Evolutionary conservation across 1,284 basidiomycete species (phyloP).

Genomic region (Exsudoporus floridanus): DNA sequence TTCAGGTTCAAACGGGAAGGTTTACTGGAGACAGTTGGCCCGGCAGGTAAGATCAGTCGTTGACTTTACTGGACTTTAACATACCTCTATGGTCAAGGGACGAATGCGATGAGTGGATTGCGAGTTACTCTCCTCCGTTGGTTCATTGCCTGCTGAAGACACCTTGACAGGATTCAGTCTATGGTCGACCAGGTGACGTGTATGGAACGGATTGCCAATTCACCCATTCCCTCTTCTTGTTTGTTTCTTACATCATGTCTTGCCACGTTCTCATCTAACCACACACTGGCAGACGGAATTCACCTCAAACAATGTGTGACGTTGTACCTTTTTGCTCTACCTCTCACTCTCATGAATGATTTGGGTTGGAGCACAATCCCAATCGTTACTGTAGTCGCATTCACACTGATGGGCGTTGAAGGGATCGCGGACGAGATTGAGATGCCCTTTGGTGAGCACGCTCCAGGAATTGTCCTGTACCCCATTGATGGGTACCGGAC

Average conservation of each 20-base stretch:
- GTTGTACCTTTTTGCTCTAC: slow-evolving; percentile 83
- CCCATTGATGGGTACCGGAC: slow-evolving; percentile 2
- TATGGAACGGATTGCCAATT: slow-evolving; percentile 85
- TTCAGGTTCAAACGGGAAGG: slow-evolving; percentile 79
- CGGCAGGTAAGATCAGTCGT: slow-evolving; percentile 55
- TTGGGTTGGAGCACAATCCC: slow-evolving; percentile 80
- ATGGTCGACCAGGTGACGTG: slow-evolving; percentile 83
- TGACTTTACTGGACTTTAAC: neutral
- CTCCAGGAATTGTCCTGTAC: neutral
- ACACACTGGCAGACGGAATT: slow-evolving; percentile 57
- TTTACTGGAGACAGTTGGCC: slow-evolving; percentile 79
- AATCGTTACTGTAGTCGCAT: slow-evolving; percentile 80
- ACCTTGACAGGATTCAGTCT: slow-evolving; percentile 54
- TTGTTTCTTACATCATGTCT: slow-evolving; percentile 21
- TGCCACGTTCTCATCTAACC: slow-evolving; percentile 1
- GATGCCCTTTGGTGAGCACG: slow-evolving; percentile 73
- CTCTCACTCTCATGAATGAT: slow-evolving; percentile 78
- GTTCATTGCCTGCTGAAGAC: slow-evolving; percentile 12
- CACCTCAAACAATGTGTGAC: slow-evolving; percentile 94
- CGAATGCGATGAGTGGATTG: slow-evolving; percentile 73
- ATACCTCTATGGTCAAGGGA: slow-evolving; percentile 43
- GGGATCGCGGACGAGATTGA: slow-evolving; percentile 92
- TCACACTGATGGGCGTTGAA: slow-evolving; percentile 92
- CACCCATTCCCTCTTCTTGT: slow-evolving; percentile 79
- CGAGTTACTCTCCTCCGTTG: slow-evolving; percentile 31